Base-by-base conservation (phyloP, 2,329 filamentous ascomycete species). In the Penicillium sp. region DNA sequence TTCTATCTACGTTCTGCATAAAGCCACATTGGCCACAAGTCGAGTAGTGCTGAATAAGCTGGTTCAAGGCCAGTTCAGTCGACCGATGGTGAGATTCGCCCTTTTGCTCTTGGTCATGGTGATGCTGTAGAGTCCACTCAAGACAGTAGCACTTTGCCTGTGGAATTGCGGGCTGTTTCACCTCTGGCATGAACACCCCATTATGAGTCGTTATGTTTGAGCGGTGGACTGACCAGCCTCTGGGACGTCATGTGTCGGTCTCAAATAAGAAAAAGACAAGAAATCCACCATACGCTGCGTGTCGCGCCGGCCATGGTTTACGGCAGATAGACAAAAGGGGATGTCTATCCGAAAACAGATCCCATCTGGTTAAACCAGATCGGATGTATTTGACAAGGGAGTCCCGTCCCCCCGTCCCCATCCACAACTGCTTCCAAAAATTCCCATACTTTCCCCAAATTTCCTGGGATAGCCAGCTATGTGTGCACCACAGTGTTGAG, bases 1-100 rank as follows among this genome's bases (percentile, higher is more conserved):
- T 65, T 69, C 69, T 72, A 73, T 73, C 71, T 74, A 74, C 70
- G 66, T 63, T 65, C 58, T 67, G 65, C 59, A 69, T 58, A 65
- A 67, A 56, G 51, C 60, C 51, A 65, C 29, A 59, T 57, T 53
- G 55, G 52, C 44, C 43, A 53, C 45, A 25, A 22, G 22, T 29
- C 26, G 43, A 33, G 12, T 18, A 12, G 22, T n/a, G 20, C 14
- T 44, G 37, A 31, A 35, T 35, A 15, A 15, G 37, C 35, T 43
- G 44, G 23, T 20, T 12, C 31, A 40, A 49, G 22, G 22, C 23
- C 23, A 8, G 22, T 35, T 37, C 46, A 25, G 22, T 37, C n/a
- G 6, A 7, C 31, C 31, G 33, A 15, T 25, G n/a, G 11, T n/a
- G 22, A 26, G 22, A 23, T 23, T 15, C 25, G 31, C 14, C 46